A percentile compares a stretch with the other conserved stretches of the same genome.
phyloP scores from a whole-genome alignment of 2,329 filamentous ascomycete genomes.

The Thelonectria blattea region DNA sequence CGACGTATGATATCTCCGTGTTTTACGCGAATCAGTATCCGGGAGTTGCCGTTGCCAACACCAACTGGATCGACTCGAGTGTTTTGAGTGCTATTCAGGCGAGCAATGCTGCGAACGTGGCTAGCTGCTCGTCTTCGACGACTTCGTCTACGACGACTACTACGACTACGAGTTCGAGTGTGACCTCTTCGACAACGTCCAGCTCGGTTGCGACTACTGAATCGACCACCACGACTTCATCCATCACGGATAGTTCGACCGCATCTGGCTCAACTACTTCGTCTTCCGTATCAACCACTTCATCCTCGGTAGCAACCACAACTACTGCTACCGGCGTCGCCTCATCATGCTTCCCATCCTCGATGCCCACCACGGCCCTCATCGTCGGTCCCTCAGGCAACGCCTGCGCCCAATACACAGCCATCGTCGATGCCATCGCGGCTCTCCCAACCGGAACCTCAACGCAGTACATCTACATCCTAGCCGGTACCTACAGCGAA shows the following conservation, averaged over 20 bases:
- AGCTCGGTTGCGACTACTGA: neutral
- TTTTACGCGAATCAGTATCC: slow-evolving; percentile 25
- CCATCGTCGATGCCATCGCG: slow-evolving; percentile 46
- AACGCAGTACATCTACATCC: slow-evolving; percentile 50
- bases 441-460: slow-evolving; percentile 40
- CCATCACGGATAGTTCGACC: neutral
- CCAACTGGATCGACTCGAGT: slow-evolving; percentile 31
- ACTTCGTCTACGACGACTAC: slow-evolving; percentile 6
- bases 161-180: neutral
- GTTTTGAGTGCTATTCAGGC: slow-evolving; percentile 29
- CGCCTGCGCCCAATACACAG: slow-evolving; percentile 50
- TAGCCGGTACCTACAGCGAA: slow-evolving; percentile 53
- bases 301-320: neutral
- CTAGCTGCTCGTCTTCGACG: neutral
- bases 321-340: slow-evolving; percentile 10
- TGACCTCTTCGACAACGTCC: neutral
- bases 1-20: slow-evolving; percentile 26
- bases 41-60: slow-evolving; percentile 14
- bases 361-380: slow-evolving; percentile 39
- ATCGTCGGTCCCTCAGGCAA: slow-evolving; percentile 48
- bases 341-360: slow-evolving; percentile 23
- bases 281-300: neutral
- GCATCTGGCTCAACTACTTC: neutral
- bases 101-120: slow-evolving; percentile 28
- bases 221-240: neutral